phyloP scores from a whole-genome alignment of 2,329 filamentous ascomycete species.

The Akanthomyces lecanii region DNA sequence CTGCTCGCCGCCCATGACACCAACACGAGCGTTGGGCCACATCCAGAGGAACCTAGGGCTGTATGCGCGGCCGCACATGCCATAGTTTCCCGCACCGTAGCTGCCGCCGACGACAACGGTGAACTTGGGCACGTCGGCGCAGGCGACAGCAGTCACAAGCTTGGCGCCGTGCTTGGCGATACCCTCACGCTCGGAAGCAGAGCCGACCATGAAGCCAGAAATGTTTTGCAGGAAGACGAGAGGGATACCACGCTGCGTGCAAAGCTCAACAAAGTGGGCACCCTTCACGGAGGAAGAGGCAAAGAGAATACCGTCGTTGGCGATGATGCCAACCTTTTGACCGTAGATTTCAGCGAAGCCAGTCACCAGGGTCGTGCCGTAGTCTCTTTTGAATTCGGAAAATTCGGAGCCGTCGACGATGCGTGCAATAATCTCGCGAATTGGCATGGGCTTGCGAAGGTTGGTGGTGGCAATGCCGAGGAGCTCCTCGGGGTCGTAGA shows the following conservation, averaged over 20 bases:
- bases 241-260: slow-evolving; percentile 82
- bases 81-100: slow-evolving; percentile 94
- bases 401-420: slow-evolving; percentile 90
- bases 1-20: slow-evolving; percentile 95
- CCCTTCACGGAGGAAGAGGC: slow-evolving; percentile 86
- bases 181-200: slow-evolving; percentile 85
- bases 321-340: slow-evolving; percentile 85
- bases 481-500: slow-evolving; percentile 76
- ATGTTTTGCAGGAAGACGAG: slow-evolving; percentile 96
- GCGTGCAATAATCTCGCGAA: slow-evolving; percentile 86
- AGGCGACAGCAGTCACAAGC: slow-evolving; percentile 90
- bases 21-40: slow-evolving; percentile 96
- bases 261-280: slow-evolving; percentile 95
- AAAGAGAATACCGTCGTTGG: slow-evolving; percentile 95
- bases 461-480: slow-evolving; percentile 88
- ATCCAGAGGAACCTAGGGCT: slow-evolving; percentile 89
- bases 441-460: slow-evolving; percentile 77
- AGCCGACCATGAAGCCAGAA: slow-evolving; percentile 95
- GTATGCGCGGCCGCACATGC: slow-evolving; percentile 96
- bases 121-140: slow-evolving; percentile 92
- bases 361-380: slow-evolving; percentile 84
- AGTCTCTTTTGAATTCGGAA: slow-evolving; percentile 90
- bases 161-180: slow-evolving; percentile 98
- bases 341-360: slow-evolving; percentile 89
- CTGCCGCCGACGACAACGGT: slow-evolving; percentile 93